phyloP scores from a whole-genome alignment of 768 basidiomycete genomes.

The Hydnomerulius pinastri region DNA sequence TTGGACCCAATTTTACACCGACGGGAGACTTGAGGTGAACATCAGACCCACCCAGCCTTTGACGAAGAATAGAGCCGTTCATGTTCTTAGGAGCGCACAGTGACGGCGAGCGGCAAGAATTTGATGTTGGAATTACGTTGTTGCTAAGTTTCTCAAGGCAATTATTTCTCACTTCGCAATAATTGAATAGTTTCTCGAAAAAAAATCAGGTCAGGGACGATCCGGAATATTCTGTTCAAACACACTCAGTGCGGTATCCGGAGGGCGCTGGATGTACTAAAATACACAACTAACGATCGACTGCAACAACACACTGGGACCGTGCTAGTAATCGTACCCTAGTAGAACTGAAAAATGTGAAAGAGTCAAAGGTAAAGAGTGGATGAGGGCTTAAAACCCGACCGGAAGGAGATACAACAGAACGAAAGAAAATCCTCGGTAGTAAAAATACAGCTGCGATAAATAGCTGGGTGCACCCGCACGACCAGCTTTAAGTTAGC shows the following conservation, averaged over 20 bases:
- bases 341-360: neutral
- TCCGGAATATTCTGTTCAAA: too few species aligned
- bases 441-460: neutral
- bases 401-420: neutral
- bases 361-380: neutral
- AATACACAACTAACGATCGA: neutral
- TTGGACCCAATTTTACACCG: neutral
- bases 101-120: too few species aligned
- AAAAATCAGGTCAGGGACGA: too few species aligned
- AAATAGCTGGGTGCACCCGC: neutral
- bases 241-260: neutral
- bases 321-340: neutral
- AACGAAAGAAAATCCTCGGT: neutral
- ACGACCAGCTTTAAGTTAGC: neutral
- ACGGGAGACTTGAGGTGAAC: neutral
- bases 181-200: too few species aligned
- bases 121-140: too few species aligned
- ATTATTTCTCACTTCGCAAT: too few species aligned
- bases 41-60: neutral
- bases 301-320: neutral
- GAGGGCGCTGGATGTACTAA: neutral
- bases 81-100: too few species aligned
- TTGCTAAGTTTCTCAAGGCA: too few species aligned
- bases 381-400: neutral
- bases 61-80: neutral